These are phyloP conservation scores for Ceratocystis huliohia DNA, from an alignment of 2,329 filamentous ascomycete species.

Conservation along the genomic window DNA sequence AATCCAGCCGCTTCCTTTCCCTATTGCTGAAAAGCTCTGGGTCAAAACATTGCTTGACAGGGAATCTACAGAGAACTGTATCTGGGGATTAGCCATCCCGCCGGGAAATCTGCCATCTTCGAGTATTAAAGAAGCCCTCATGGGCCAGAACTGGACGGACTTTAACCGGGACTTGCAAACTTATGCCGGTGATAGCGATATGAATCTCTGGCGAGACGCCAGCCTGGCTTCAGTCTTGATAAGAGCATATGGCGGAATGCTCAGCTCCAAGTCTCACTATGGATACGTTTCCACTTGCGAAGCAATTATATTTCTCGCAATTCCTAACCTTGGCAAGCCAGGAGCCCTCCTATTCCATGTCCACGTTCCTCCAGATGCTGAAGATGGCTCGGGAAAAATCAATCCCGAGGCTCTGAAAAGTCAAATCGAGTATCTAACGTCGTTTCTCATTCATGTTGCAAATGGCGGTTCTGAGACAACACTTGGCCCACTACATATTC, in stretches of 20 bases:
- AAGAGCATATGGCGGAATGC: not conserved
- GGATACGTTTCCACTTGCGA: slow-evolving; percentile 1
- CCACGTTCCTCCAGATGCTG: not conserved
- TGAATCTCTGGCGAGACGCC: not conserved
- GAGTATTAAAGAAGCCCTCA: not conserved
- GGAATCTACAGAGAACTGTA: not conserved
- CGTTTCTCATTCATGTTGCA: not conserved
- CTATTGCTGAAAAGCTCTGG: not conserved
- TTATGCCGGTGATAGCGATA: not conserved
- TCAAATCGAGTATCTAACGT: not conserved
- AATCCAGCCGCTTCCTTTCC: not conserved
- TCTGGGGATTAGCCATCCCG: not conserved
- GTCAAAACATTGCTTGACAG: not conserved
- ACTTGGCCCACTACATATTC: not conserved
- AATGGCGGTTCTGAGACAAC: not conserved
- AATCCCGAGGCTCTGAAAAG: not conserved
- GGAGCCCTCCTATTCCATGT: not conserved
- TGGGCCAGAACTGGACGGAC: not conserved
- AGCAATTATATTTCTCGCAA: not conserved
- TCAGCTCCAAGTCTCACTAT: not conserved
- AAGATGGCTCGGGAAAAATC: not conserved
- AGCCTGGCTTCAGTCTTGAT: not conserved
- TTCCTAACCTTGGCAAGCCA: not conserved
- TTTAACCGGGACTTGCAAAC: not conserved
- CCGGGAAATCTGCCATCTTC: not conserved